Conservation (phyloP, 768 basidiomycete genomes). For the Arthromyces matolae region DNA sequence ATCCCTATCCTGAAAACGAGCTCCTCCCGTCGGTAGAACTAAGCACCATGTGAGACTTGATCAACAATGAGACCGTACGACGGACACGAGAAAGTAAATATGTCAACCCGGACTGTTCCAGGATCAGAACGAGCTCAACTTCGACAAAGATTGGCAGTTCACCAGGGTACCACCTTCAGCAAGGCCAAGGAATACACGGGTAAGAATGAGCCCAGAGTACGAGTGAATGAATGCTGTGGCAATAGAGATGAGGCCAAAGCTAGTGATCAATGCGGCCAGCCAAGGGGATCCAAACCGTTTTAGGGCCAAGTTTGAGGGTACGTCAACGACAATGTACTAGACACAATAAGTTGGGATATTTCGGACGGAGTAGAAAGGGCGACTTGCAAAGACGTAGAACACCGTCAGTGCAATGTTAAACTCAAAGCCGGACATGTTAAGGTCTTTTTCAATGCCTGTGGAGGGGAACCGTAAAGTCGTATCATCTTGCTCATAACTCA, state of each 20-base stretch:
- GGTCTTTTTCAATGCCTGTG: conserved; percentile 29
- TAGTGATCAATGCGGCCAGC: conserved; percentile 19
- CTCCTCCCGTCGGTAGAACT: conserved; percentile 34
- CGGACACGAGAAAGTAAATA: conserved; percentile 21
- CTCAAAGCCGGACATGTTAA: conserved; percentile 32
- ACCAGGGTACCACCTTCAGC: conserved; percentile 26
- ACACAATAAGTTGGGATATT: not conserved
- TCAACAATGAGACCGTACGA: not conserved
- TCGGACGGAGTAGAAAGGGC: not conserved
- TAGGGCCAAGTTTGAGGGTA: conserved; percentile 22
- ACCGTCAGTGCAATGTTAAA: conserved; percentile 34
- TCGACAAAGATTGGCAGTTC: not conserved
- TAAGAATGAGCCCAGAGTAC: conserved; percentile 20
- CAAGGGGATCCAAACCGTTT: conserved; percentile 20
- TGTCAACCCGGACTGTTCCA: conserved; percentile 17
- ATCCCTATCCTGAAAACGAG: conserved; percentile 32
- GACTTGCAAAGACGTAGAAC: conserved; percentile 27
- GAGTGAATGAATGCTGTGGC: conserved; percentile 21
- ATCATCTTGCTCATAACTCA: too few species aligned
- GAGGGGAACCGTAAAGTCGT: not conserved
- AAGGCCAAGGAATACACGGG: conserved; percentile 22
- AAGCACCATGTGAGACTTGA: not conserved
- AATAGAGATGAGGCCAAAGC: conserved; percentile 19
- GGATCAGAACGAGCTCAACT: not conserved
- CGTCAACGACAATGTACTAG: conserved; percentile 20